Conservation (phyloP, 116 monocot species). For the Papilionanthe hybrid region DNA sequence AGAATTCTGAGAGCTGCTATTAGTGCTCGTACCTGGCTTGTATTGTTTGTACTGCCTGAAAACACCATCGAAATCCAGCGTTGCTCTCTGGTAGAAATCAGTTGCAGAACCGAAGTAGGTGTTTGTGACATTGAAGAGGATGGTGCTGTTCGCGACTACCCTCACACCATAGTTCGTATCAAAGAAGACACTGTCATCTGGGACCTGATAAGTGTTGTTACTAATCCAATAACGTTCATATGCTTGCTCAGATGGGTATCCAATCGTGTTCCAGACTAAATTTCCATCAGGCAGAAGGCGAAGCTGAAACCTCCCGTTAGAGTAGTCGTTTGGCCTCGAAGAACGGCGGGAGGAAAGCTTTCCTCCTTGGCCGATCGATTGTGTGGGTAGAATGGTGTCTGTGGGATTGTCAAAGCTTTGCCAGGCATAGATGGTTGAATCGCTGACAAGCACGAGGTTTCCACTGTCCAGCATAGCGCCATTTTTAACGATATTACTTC, state of each 20-base stretch:
- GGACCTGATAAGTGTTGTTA: neutral
- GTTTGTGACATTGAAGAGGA: neutral
- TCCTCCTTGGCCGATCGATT: neutral
- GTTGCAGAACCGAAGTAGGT: neutral
- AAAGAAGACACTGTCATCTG: neutral
- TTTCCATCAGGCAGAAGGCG: conserved; percentile 14
- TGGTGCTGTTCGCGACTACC: neutral
- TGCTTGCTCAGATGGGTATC: neutral
- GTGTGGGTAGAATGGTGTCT: conserved; percentile 29
- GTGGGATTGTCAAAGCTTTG: conserved; percentile 32
- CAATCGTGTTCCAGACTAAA: conserved; percentile 8
- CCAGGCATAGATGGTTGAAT: conserved; percentile 8
- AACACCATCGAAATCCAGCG: conserved; percentile 26
- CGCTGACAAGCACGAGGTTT: conserved; percentile 21
- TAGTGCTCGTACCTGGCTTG: neutral
- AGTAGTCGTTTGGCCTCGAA: conserved; percentile 8
- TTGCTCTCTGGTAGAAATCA: conserved; percentile 17
- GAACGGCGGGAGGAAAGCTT: neutral
- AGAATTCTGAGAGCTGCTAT: neutral
- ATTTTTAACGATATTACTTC: neutral
- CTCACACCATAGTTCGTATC: neutral
- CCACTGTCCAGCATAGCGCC: conserved; percentile 33
- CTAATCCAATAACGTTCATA: conserved; percentile 23
- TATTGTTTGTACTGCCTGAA: conserved; percentile 20
- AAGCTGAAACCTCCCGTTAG: conserved; percentile 25